These are phyloP conservation scores for Onygena corvina DNA, from an alignment of 2,329 filamentous ascomycete species.

Conservation along the genomic window DNA sequence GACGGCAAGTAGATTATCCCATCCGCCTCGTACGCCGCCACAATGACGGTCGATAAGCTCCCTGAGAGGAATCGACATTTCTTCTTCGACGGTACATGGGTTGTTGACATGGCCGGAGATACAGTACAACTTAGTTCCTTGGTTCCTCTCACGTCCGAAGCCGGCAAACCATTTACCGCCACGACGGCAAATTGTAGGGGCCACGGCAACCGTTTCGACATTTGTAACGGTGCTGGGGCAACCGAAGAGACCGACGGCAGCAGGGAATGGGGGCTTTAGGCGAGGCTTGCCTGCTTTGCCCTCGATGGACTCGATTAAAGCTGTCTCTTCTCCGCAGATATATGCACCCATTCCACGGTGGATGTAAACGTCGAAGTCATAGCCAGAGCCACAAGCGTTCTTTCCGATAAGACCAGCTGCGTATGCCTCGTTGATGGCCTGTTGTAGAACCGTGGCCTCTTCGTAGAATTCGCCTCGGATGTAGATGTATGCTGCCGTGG, in stretches of 20 bases:
- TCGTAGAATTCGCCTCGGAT: conserved; percentile 97
- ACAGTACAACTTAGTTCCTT: conserved; percentile 94
- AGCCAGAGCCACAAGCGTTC: conserved; percentile 92
- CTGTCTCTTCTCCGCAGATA: conserved; percentile 96
- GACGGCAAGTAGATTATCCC: conserved; percentile 92
- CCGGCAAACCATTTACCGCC: conserved; percentile 85
- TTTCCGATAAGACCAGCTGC: conserved; percentile 89
- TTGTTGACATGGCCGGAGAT: conserved; percentile 99
- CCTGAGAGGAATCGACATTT: conserved; percentile 94
- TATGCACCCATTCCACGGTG: conserved; percentile 97
- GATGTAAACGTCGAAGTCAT: conserved; percentile 94
- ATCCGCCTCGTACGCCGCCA: conserved; percentile 87
- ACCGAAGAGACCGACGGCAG: conserved; percentile 91
- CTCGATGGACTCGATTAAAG: conserved; percentile 93
- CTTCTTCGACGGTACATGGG: conserved; percentile 93
- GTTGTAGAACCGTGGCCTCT: conserved; percentile 85
- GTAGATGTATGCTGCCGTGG: conserved; percentile 96
- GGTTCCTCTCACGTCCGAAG: conserved; percentile 91
- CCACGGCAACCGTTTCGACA: conserved; percentile 91
- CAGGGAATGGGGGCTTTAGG: conserved; percentile 96
- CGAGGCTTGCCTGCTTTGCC: conserved; percentile 98
- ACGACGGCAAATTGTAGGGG: conserved; percentile 87
- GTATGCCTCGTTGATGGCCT: conserved; percentile 96
- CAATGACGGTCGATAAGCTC: conserved; percentile 98
- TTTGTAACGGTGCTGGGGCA: conserved; percentile 97